Evolutionary conservation across 441 rosid species (phyloP), one percentile per base, ranked within the genome.

Genomic region (Pelargonium fulgidum): DNA sequence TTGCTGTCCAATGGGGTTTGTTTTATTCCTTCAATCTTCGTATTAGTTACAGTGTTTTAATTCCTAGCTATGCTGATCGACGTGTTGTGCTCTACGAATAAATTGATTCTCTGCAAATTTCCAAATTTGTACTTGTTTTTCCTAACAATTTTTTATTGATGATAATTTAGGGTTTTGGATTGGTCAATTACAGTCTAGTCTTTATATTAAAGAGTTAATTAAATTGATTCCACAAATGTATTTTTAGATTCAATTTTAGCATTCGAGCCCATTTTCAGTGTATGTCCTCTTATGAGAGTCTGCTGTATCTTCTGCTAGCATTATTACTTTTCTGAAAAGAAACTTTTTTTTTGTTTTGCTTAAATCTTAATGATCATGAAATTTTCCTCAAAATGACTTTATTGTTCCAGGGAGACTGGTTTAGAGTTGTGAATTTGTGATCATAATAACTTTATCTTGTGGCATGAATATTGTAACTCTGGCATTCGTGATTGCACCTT

Each of bases 1-100:
- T 80, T 93, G 67, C 56, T 85, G 14, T 86, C 85, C 71, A 72
- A 50, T 2, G 85, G 85, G 84, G 93, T 93, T 47, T 65, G 84
- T 68, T 45, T 29, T 48, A 39, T 66, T 71, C 16, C 26, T 47
- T 19, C 8, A 36, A 26, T 8, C 17, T 64, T 12, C 47, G 50
- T 14, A 47, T 10, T 7, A 2, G 0, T 56, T 17, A 36, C 22
- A 7, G 3, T 29, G 2, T 58, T n/a, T 29, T 19, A 9, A 7
- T 39, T 7, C 42, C 42, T 39, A 39, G 42, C 14, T 64, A 1
- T 48, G 68, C 54, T 64, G 65, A 64, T 19, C 63, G 66, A 16
- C 16, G 16, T 26, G 62, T 8, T 29, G 14, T 50, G 26, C 36
- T 50, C 3, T 68, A 36, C 14, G 41, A 2, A 19, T 9, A 17